Percentiles rank a stretch among this genome's conserved stretches.
Evolutionary conservation across 108 stramenopile species (phyloP).

Genomic region (Stephanodiscus triporus): DNA sequence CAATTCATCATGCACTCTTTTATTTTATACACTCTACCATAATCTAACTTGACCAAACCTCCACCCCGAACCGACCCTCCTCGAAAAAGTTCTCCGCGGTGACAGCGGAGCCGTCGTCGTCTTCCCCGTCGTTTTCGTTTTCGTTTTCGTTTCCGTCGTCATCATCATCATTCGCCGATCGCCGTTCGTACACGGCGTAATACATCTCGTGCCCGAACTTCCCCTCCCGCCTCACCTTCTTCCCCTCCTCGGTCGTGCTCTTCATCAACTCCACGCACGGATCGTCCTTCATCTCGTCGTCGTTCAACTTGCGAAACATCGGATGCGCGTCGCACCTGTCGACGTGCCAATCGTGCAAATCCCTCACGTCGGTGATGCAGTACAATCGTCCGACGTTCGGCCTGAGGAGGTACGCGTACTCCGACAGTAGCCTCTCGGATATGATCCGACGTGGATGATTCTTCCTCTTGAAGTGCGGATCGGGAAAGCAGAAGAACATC

Average conservation of each 20-base stretch:
- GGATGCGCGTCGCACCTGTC: slow-evolving; percentile 86
- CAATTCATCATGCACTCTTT: too few relatives aligned
- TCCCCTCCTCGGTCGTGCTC: slow-evolving; percentile 95
- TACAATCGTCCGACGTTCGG: slow-evolving; percentile 80
- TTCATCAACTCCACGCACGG: slow-evolving; percentile 88
- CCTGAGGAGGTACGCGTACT: slow-evolving; percentile 91
- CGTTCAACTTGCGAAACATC: slow-evolving; percentile 66
- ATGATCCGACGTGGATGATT: slow-evolving; percentile 95
- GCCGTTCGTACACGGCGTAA: slow-evolving; percentile 77
- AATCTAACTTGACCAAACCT: slow-evolving; percentile 6
- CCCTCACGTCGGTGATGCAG: slow-evolving; percentile 95
- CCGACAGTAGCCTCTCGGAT: slow-evolving; percentile 77
- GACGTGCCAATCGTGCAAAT: slow-evolving; percentile 96
- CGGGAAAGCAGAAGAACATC: slow-evolving; percentile 97
- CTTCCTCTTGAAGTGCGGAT: slow-evolving; percentile 98
- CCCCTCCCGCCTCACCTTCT: slow-evolving; percentile 89
- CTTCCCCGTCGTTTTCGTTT: background rate
- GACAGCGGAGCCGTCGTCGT: background rate
- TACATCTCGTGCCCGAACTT: slow-evolving; percentile 72
- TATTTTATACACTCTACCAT: background rate
- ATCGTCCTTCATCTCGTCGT: slow-evolving; percentile 76
- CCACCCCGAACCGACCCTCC: slow-evolving; percentile 47
- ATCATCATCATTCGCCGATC: too few relatives aligned
- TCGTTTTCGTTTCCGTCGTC: slow-evolving; percentile 1
- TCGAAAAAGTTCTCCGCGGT: slow-evolving; percentile 37